Base-by-base conservation (phyloP, 768 basidiomycete species). In the Crassisporium funariophilum region DNA sequence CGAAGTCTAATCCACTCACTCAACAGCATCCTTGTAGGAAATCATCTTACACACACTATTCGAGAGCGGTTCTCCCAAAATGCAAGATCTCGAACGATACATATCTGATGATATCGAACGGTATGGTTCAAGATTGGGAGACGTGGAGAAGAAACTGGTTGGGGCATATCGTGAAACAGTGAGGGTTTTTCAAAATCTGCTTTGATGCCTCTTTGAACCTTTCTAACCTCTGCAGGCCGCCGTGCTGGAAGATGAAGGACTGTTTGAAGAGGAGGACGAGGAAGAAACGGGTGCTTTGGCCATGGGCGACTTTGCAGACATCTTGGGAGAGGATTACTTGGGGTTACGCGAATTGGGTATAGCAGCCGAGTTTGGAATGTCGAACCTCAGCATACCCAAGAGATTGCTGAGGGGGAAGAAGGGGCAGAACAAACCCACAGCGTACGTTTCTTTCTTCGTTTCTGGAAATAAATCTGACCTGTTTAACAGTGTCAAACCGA, bases 271-370 rank as follows among this genome's bases (percentile, higher is more conserved):
- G 12, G 77, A 78, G 13, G 78, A 78, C 37, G 70, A 72, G 25
- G 73, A 73, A 33, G 73, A 74, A 52, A 57, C 69, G 9, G 69
- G 71, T 13, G 68, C 66, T n/a, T 48, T 74, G 33, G 71, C 72
- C 22, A 63, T 69, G 71, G 93, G 93, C 42, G 87, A 90, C 58
- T 93, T 95, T 63, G 86, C 91, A 0, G 90, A 92, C 41, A 75
- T 83, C 12, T 77, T 95, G 12, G 94, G 93, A 23, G 93, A 94
- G 57, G 95, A 98, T 64, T 95, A 95, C 69, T 78, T 98, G 10
- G 95, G 95, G 9, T 75, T 98, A 20, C 79, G 82, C 40, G 92
- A 89, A 59, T 70, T 93, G 35, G 95, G 94, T 22, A 91, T 97
- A 41, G 93, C 91, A 16, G 79, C 78, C 34, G 95, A 97, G 59